Evolutionary conservation across 345 rosid species (phyloP).

Genomic region (Pistacia integerrima): DNA sequence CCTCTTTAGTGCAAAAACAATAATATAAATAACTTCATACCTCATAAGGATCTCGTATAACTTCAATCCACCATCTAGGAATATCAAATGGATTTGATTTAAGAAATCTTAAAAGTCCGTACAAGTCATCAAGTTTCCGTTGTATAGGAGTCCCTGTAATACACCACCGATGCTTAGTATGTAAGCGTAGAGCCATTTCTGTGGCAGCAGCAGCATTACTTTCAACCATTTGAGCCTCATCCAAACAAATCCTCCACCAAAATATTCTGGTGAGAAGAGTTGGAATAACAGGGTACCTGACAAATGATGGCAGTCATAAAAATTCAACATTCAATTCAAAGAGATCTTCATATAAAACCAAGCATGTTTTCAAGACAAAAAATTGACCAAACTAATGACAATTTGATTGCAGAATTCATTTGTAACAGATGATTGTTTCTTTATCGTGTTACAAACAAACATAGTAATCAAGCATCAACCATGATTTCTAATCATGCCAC

Average conservation of each 20-base stretch:
- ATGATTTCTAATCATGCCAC: background rate
- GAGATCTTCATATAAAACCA: background rate
- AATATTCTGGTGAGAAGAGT: conserved; percentile 84
- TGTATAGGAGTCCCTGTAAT: conserved; percentile 97
- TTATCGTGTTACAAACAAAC: background rate
- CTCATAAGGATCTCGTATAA: conserved; percentile 90
- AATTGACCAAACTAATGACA: background rate
- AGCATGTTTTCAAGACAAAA: conserved; percentile 7
- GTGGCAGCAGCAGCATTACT: conserved; percentile 90
- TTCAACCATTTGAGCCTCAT: conserved; percentile 99
- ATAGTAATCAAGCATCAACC: background rate
- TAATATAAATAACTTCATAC: conserved; percentile 30
- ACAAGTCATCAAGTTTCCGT: conserved; percentile 90
- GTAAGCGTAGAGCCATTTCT: conserved; percentile 90
- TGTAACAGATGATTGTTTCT: background rate
- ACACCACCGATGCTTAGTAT: conserved; percentile 88
- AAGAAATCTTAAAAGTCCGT: conserved; percentile 81
- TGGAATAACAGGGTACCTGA: conserved; percentile 93
- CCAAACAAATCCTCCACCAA: conserved; percentile 99
- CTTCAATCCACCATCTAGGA: conserved; percentile 92
- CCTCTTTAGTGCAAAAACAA: background rate
- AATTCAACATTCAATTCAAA: conserved; percentile 1
- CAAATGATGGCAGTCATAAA: conserved; percentile 28
- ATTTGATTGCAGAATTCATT: background rate
- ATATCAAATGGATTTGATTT: conserved; percentile 77